Evolutionary conservation across 345 rosid genomes (phyloP), one percentile per base, ranked within the genome.

Genomic region (Eucalyptus melliodora): DNA sequence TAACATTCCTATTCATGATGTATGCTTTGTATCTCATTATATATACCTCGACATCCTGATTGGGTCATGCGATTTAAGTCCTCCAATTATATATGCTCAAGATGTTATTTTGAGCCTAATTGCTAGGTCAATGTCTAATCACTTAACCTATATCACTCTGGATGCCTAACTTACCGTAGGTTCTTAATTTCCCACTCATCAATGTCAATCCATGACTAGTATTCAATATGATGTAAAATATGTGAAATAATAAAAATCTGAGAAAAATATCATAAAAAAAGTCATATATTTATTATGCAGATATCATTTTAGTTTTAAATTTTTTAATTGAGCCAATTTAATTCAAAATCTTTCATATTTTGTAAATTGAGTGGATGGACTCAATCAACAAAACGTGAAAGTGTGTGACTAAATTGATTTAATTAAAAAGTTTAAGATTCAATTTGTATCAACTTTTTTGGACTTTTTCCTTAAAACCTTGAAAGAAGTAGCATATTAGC

Each of bases 401-500:
- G 5, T 0, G 0, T 2, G 9, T 53, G 59, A 53, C 59, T 53
- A 53, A 53, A 53, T 8, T 53, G 1, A 1, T 53, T 53, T 53
- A 19, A 53, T 53, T 53, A 53, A 19, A 19, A 53, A 0, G 10
- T 19, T 53, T 53, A 53, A 1, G 0, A 53, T 53, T 53, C 11
- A 53, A 53, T 1, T 53, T 0, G 1, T 19, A 53, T 4, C 1
- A 19, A 53, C 24, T 53, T 53, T 19, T 19, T 53, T 19, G 24
- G 24, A 8, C 59, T 53, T 53, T 53, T 53, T 19, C 59, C 59
- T 53, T 19, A 53, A 19, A 19, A 53, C 59, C 24, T 53, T 0
- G 11, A 53, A 53, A 53, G 24, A 53, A 53, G 59, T 53, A 53
- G 59, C 24, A 53, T 19, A 53, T 53, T 53, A 53, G 11, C 59